These are phyloP conservation scores for Aethionema arabicum DNA, from an alignment of 345 rosid genomes.

Conservation along the genomic window DNA sequence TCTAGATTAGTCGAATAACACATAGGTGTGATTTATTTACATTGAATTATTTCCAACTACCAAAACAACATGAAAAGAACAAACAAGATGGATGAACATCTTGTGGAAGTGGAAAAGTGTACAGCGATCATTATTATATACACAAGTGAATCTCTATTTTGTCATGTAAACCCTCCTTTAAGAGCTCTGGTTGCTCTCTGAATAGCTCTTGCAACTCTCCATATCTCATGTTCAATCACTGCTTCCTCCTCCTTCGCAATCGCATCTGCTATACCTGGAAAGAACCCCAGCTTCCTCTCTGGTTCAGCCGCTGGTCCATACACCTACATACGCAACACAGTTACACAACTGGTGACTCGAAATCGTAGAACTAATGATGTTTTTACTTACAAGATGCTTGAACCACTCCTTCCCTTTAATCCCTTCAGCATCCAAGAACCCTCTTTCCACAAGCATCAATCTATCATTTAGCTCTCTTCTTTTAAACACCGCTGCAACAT, in stretches of 20 bases:
- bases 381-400: conserved; percentile 80
- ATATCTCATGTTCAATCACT: conserved; percentile 66
- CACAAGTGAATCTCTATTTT: conserved; percentile 15
- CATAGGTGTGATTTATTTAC: too few relatives aligned
- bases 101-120: too few relatives aligned
- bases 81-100: too few relatives aligned
- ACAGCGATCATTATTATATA: conserved; percentile 7
- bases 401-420: conserved; percentile 79
- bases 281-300: conserved; percentile 59
- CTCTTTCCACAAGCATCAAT: conserved; percentile 88
- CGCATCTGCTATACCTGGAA: conserved; percentile 85
- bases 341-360: background rate
- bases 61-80: too few relatives aligned
- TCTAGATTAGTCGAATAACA: too few relatives aligned
- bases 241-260: conserved; percentile 39
- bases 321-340: conserved; percentile 45
- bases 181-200: conserved; percentile 78
- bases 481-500: conserved; percentile 36
- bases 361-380: background rate
- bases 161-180: conserved; percentile 50
- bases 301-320: conserved; percentile 64
- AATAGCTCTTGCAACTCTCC: conserved; percentile 92
- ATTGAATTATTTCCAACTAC: too few relatives aligned
- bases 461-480: conserved; percentile 73
- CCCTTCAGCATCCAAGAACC: conserved; percentile 80